Evolutionary conservation across 257 asterid genomes (phyloP), one percentile per base, ranked within the genome.

Genomic region (Solanum dulcamara): DNA sequence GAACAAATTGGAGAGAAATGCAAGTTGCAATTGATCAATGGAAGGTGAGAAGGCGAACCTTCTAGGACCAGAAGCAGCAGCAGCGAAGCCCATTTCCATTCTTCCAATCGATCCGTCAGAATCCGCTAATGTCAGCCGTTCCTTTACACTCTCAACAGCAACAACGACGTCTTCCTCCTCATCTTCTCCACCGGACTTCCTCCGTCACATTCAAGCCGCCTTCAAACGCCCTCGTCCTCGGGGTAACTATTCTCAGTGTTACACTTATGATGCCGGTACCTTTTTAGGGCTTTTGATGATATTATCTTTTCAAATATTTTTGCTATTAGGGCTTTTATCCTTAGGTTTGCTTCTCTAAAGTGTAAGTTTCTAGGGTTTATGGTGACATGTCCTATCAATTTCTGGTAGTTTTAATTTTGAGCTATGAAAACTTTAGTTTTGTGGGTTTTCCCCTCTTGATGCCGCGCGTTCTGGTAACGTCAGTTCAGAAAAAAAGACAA

Each of bases 21-120:
- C 81, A 75, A 75, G 38, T 75, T 28, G 81, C 59, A 75, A 75
- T 75, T 86, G 84, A 88, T 89, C 95, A 85, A 94, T 94, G 97
- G 96, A 96, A 90, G 95, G 93, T 92, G 97, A 96, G 92, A 91
- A 90, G 90, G 87, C 93, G 91, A 94, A 94, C 90, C 94, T 91
- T 92, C 97, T 93, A 88, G 90, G 80, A 85, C 93, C 89, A 71
- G 88, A 30, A 64, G 90, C 90, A 81, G 89, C 86, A 79, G 88
- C 15, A 64, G 77, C 92, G 72, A 89, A 88, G 71, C 89, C 91
- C 87, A 86, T 87, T 85, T 92, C 87, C 20, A 84, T 90, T 85
- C 94, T 89, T 80, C 91, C 96, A 85, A 86, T 93, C 87, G 90
- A 90, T 83, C 92, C 90, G 5, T 46, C 62, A 46, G 98, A 93